phyloP scores from a whole-genome alignment of 345 rosid species.

The Brassica napus region DNA sequence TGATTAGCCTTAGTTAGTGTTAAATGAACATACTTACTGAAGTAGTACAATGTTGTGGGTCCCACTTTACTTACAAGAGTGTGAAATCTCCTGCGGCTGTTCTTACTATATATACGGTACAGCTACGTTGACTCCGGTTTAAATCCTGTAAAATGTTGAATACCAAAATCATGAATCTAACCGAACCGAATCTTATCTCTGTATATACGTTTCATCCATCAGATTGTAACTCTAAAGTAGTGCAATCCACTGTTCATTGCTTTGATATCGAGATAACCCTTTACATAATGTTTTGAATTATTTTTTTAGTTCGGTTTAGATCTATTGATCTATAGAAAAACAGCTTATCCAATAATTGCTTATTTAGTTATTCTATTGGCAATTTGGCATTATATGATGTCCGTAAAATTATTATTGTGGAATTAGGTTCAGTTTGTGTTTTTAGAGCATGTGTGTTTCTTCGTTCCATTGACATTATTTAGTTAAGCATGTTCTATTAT shows the following conservation, averaged over 20 bases:
- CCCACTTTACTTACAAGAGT: slow-evolving; percentile 28
- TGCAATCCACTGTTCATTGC: background rate
- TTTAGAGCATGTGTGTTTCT: slow-evolving; percentile 14
- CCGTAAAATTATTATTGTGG: background rate
- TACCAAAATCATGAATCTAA: slow-evolving; percentile 1
- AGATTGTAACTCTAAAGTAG: background rate
- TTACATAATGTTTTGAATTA: background rate
- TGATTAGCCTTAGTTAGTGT: background rate
- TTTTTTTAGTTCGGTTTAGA: background rate
- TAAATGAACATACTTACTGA: slow-evolving; percentile 4
- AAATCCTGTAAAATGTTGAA: background rate
- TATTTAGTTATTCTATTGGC: slow-evolving; percentile 4
- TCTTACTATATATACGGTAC: background rate
- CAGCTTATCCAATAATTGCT: background rate
- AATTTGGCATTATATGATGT: slow-evolving; percentile 12
- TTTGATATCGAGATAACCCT: background rate
- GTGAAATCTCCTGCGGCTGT: slow-evolving; percentile 12
- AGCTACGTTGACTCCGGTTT: slow-evolving; percentile 22
- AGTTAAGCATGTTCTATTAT: slow-evolving; percentile 23
- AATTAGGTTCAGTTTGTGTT: background rate
- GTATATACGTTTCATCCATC: background rate
- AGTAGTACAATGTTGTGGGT: slow-evolving; percentile 3
- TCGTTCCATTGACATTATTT: slow-evolving; percentile 24
- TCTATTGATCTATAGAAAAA: background rate
- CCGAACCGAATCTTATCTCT: background rate